Base-by-base conservation (phyloP, 257 asterid species). In the Lantana camara region DNA sequence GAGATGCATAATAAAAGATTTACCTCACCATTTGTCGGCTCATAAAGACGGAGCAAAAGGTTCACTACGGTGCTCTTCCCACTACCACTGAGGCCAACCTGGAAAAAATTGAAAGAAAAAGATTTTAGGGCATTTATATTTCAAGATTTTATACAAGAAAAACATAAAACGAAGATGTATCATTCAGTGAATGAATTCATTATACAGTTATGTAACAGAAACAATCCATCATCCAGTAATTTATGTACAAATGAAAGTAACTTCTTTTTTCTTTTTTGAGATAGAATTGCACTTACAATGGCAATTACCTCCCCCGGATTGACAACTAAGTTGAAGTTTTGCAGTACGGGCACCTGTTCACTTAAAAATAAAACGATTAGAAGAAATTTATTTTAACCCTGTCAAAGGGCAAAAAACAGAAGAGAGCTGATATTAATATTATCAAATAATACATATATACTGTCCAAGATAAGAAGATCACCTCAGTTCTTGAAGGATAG, bases 71-170 rank as follows among this genome's bases (percentile, higher is more conserved):
- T 82, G 84, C 99, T 93, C 85, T 93, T 93, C 67, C 99, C 99
- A 77, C 99, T 90, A 66, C 99, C 99, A 60, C 97, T 93, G 57
- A 90, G 90, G 70, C 99, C 99, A 38, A 88, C 96, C 99, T 93
- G 78, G n/a, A 47, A 69, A 51, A 55, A 37, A 15, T 57, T 13
- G 30, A 44, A 12, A 27, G 32, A 27, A 27, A 27, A 58, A 71
- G 32, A 32, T 64, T n/a, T 40, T 22, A 57, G 45, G 47, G 14
- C 29, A 66, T 42, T 62, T 54, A 57, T 40, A 48, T 70, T 64
- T 55, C 46, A 13, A 51, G 21, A 16, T 22, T 40, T 24, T 5
- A 52, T 40, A 34, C 4, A 57, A 27, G 41, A 52, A 29, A 60
- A 35, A 11, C 15, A 44, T 9, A 66, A 46, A 58, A 34, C 17